Evolutionary conservation across 106 monocot genomes (phyloP).

Genomic region (Apostasia ramifera): DNA sequence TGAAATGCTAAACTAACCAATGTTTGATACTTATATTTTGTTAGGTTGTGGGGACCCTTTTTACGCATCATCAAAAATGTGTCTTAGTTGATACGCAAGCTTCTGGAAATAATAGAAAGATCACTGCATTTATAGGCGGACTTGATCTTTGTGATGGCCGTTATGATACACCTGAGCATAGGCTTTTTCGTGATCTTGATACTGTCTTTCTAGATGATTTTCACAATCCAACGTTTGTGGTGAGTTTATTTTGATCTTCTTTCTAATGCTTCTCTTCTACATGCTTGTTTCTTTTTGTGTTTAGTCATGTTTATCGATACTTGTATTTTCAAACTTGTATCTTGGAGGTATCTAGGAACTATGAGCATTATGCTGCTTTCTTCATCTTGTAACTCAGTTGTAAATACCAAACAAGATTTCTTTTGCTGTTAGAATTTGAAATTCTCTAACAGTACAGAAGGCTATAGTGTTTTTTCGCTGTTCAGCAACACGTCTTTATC

Average conservation of each 20-base stretch:
- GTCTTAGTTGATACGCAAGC: constrained; percentile 63
- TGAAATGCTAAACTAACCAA: background rate
- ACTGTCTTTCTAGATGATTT: constrained; percentile 52
- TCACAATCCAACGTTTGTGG: constrained; percentile 69
- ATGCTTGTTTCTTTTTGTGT: background rate
- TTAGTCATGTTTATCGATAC: background rate
- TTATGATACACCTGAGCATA: constrained; percentile 75
- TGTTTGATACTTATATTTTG: background rate
- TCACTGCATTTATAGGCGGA: constrained; percentile 71
- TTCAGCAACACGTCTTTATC: too few relatives aligned
- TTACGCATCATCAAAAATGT: constrained; percentile 79
- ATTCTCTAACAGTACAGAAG: too few relatives aligned
- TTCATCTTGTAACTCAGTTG: too few relatives aligned
- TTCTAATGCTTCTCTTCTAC: background rate
- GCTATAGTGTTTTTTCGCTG: too few relatives aligned
- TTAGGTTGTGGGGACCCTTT: constrained; percentile 78
- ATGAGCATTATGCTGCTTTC: background rate
- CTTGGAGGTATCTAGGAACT: background rate
- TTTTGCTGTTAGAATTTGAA: too few relatives aligned
- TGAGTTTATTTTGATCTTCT: constrained; percentile 26
- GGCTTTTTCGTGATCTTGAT: constrained; percentile 58
- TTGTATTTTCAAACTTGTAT: background rate
- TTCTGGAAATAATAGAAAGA: constrained; percentile 54
- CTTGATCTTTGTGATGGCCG: constrained; percentile 83
- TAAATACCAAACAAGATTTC: too few relatives aligned